Evolutionary conservation across 2,329 filamentous ascomycete species (phyloP), one percentile per base, ranked within the genome.

Genomic region (Hymenoscyphus repandus): DNA sequence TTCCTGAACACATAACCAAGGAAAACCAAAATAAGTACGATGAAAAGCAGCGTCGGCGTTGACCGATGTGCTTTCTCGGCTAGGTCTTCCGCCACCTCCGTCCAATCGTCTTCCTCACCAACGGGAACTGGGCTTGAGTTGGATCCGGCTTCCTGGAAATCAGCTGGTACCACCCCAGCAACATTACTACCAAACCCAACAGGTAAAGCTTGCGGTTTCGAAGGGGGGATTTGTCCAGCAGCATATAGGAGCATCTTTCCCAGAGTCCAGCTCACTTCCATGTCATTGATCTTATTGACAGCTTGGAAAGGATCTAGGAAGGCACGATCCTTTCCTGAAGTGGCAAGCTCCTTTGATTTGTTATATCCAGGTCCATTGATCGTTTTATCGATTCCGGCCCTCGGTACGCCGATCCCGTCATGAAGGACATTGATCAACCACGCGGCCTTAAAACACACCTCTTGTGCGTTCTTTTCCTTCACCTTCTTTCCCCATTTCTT

Each of bases 401-500:
- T 80, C 5, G 95, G 95, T 46, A 99, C 83, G 0, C 93, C 95
- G 58, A 99, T 96, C 1, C 93, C 93, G 56, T 96, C 89, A 63
- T 99, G 92, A 3, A 99, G 76, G 64, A 99, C 85, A 62, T 95
- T 99, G 65, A 99, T 96, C 40, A 99, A 75, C 93, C 95, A 99
- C 5, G 90, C 93, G 0, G 93, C 91, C 68, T 99, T 99, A 77
- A 99, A 99, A 68, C 93, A 99, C 1, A 95, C 88, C 64, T 95
- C 85, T 57, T 86, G 80, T 5, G 91, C 91, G 45, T 85, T 87
- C 61, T 86, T 81, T 51, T 75, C 74, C 58, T 86, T 79, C 1
- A 90, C 78, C 58, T 91, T 90, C 56, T 88, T 82, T 12, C 87
- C 86, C 74, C 82, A 92, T 64, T 86, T 82, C 54, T 88, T 68